These are phyloP conservation scores for Aquilaria yunnanensis DNA, from an alignment of 345 rosid genomes.

Conservation along the genomic window DNA sequence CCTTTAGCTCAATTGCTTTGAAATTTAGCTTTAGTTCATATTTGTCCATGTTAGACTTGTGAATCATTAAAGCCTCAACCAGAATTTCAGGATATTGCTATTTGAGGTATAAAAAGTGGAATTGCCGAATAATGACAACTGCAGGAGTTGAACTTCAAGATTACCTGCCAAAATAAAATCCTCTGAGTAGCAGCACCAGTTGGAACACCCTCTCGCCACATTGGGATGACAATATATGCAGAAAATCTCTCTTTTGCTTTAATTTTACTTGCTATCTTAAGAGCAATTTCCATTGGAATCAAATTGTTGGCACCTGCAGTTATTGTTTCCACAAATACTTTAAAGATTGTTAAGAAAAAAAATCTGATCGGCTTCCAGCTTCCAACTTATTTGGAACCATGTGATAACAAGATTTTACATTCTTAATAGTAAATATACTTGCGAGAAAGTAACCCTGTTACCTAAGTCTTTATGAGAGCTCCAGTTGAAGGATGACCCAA, in stretches of 20 bases:
- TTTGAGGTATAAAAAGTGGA: too few species aligned
- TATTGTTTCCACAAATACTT: too few species aligned
- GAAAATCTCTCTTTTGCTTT: conserved; percentile 89
- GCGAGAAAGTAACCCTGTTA: conserved; percentile 20
- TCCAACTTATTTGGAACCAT: too few species aligned
- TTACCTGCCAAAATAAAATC: conserved; percentile 95
- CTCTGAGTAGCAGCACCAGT: conserved; percentile 88
- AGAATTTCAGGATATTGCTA: too few species aligned
- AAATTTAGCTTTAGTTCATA: too few species aligned
- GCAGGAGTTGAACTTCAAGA: conserved; percentile 7
- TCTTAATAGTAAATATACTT: not conserved
- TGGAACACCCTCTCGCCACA: conserved; percentile 99
- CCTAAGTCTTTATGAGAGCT: conserved; percentile 68
- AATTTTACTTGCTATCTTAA: conserved; percentile 84
- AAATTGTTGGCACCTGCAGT: conserved; percentile 84
- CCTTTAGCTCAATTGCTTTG: too few species aligned
- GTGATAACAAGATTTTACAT: not conserved
- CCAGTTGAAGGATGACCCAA: conserved; percentile 94
- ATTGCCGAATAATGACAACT: not conserved
- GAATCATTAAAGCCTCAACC: too few species aligned
- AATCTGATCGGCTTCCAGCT: too few species aligned
- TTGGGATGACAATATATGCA: conserved; percentile 83
- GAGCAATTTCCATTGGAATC: conserved; percentile 96
- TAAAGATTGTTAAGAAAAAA: not conserved
- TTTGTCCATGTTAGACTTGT: too few species aligned